Base-by-base conservation (phyloP, 2,329 filamentous ascomycete genomes). In the Microcyclospora tardicrescens region DNA sequence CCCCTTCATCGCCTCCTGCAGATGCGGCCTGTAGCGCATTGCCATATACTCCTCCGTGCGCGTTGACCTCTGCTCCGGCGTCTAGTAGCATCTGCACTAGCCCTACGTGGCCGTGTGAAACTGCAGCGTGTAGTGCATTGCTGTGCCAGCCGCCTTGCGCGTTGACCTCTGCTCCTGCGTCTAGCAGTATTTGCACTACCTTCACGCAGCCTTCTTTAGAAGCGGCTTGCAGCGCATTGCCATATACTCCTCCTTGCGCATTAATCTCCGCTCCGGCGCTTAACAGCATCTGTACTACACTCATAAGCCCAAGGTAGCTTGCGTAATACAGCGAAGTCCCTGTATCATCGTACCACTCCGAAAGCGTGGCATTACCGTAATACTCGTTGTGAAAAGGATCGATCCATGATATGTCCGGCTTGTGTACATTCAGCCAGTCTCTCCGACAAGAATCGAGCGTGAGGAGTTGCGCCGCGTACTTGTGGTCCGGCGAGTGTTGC, bases 111-210 rank as follows among this genome's bases (percentile, higher is more conserved):
- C 42, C 38, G 28, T 28, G 14, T 19, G 10, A 3, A 29, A 36
- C 42, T 34, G 44, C 44, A 8, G 37, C 42, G 19, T 45, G 33
- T n/a, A 34, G 37, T 4, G 39, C 35, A 27, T 2, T 46, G 32
- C 38, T 30, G 36, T 39, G 43, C 6, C 10, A 2, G 28, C 45
- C 33, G 14, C 12, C 39, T 29, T 38, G 36, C 10, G 35, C 36
- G 38, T 53, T 46, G 16, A 50, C 42, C 34, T 47, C 31, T 10
- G 42, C 46, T 9, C 46, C 50, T 9, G 24, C 14, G 10, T 42
- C 40, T 13, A 50, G 30, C 27, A 53, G 44, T 13, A 50, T 13
- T 28, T 49, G 36, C n/a, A 56, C 47, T 12, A 52, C 16, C 16
- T 47, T 43, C 27, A 43, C 40, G 32, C 43, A 31, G 5, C 45